Conservation (phyloP, 331 rosid genomes). For the Telfairia occidentalis region DNA sequence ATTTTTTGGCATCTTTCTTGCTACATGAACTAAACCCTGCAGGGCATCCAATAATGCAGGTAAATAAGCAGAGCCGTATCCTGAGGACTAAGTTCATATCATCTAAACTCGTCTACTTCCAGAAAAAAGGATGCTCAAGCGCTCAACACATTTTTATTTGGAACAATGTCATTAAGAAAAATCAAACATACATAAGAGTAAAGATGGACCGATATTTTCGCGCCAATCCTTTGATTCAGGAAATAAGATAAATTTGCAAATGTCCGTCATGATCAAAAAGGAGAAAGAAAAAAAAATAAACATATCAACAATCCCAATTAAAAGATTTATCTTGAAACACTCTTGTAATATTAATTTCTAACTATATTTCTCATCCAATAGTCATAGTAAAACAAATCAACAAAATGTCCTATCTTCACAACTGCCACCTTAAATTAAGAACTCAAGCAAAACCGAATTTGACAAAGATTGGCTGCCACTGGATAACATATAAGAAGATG, state of each 20-base stretch:
- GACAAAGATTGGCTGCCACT: not conserved
- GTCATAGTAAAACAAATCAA: not conserved
- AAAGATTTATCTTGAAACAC: not conserved
- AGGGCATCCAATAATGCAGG: conserved; percentile 19
- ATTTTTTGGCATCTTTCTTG: conserved; percentile 91
- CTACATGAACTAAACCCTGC: conserved; percentile 93
- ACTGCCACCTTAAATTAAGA: not conserved
- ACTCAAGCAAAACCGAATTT: not conserved
- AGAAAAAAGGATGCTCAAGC: not conserved
- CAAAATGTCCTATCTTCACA: not conserved
- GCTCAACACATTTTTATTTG: not conserved
- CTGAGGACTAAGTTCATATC: not conserved
- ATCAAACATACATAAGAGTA: not conserved
- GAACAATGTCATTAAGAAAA: conserved; percentile 5
- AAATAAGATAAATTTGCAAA: not conserved
- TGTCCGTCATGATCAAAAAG: not conserved
- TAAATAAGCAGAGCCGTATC: not conserved
- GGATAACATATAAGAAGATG: not conserved
- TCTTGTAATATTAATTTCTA: not conserved
- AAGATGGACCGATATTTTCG: not conserved
- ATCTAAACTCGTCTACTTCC: not conserved
- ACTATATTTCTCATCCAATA: not conserved
- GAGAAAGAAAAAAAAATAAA: not conserved
- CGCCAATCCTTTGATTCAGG: not conserved
- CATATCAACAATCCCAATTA: not conserved